phyloP scores from a whole-genome alignment of 2,329 filamentous ascomycete species.

The Exophiala alcalophila region DNA sequence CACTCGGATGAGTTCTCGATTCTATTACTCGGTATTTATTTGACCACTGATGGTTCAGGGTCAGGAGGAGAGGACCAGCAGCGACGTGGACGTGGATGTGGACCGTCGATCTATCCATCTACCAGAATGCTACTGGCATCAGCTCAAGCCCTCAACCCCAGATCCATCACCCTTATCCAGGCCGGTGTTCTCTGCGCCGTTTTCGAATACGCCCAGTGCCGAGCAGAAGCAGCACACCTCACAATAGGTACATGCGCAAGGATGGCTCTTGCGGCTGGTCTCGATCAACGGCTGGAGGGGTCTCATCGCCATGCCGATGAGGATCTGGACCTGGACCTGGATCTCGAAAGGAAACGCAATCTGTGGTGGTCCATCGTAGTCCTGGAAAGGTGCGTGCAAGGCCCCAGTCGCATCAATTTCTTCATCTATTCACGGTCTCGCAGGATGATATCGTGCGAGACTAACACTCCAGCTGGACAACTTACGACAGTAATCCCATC shows the following conservation, averaged over 20 bases:
- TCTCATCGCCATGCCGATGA: too few species aligned
- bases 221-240: constrained; percentile 28
- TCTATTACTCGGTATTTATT: constrained; percentile 32
- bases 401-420: too few species aligned
- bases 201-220: constrained; percentile 33
- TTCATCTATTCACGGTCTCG: too few species aligned
- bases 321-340: too few species aligned
- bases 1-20: constrained; percentile 30
- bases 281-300: too few species aligned
- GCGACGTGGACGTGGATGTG: neutral
- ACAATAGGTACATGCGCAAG: constrained; percentile 31
- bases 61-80: too few species aligned
- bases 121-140: constrained; percentile 32
- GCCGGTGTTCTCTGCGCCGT: constrained; percentile 32
- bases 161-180: constrained; percentile 32
- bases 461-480: too few species aligned
- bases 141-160: constrained; percentile 27
- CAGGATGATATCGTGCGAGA: too few species aligned
- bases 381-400: too few species aligned
- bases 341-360: too few species aligned
- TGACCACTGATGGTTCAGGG: constrained; percentile 21
- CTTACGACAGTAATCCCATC: too few species aligned
- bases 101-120: constrained; percentile 29
- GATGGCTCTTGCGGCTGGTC: constrained; percentile 30
- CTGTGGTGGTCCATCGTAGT: too few species aligned